Evolutionary conservation across 2,329 filamentous ascomycete species (phyloP).

Genomic region (Beauveria medogensis): DNA sequence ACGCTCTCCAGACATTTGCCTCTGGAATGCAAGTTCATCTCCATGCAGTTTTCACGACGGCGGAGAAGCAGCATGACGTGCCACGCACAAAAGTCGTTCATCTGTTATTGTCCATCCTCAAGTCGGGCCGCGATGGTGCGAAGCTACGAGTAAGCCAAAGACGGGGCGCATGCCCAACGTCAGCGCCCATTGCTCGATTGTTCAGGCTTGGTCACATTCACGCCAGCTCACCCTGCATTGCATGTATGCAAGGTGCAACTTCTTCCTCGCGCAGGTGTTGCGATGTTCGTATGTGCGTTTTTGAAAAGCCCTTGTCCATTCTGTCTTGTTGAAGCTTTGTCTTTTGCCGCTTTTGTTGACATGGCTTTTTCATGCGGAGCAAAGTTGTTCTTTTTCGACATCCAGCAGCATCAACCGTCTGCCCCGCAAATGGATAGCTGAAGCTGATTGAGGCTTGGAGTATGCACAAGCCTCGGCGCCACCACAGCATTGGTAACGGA

Average conservation of each 20-base stretch:
- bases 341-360: background rate
- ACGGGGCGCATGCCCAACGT: background rate
- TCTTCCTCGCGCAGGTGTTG: background rate
- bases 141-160: background rate
- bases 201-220: background rate
- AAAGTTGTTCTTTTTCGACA: too few relatives aligned
- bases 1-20: background rate
- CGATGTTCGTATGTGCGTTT: background rate
- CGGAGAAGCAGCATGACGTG: background rate
- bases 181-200: background rate
- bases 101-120: background rate
- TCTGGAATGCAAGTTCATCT: background rate
- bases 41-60: background rate
- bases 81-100: background rate
- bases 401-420: too few relatives aligned
- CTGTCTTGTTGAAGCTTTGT: too few relatives aligned
- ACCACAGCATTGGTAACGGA: background rate
- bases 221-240: background rate
- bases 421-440: too few relatives aligned
- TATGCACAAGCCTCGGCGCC: background rate
- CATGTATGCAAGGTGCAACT: background rate
- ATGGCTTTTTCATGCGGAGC: background rate
- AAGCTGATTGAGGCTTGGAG: too few relatives aligned
- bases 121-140: background rate
- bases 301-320: background rate